These are phyloP conservation scores for Zoysia japonica DNA, from an alignment of 176 grass and related monocot genomes.

Conservation along the genomic window DNA sequence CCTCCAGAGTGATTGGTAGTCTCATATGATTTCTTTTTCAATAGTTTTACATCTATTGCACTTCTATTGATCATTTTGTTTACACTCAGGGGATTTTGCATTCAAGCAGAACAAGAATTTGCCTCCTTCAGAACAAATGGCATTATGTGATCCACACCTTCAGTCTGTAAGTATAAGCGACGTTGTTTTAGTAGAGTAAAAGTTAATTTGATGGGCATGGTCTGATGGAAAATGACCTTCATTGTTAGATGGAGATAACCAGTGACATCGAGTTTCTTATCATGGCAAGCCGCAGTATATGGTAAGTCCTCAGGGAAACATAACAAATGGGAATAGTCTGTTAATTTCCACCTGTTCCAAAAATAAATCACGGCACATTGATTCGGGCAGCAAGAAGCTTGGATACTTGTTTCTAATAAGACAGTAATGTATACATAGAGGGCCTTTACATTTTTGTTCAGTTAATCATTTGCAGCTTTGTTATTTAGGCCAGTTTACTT, in stretches of 20 bases:
- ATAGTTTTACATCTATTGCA: neutral
- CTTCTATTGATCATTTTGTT: neutral
- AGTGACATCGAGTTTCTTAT: constrained; percentile 38
- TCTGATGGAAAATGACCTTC: constrained; percentile 2
- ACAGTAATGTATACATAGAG: neutral
- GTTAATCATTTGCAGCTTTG: neutral
- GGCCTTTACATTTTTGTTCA: neutral
- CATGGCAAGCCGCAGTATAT: constrained; percentile 41
- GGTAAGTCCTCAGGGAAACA: constrained; percentile 33
- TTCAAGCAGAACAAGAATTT: constrained; percentile 12
- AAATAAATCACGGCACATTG: neutral
- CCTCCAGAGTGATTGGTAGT: constrained; percentile 38
- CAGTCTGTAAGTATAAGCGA: constrained; percentile 8
- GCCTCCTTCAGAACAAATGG: neutral
- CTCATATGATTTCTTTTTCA: neutral
- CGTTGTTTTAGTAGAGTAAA: neutral
- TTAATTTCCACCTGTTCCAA: neutral
- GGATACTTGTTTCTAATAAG: constrained; percentile 7
- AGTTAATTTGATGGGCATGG: neutral
- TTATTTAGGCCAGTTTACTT: neutral
- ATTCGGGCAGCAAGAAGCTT: neutral
- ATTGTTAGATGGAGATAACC: constrained; percentile 36
- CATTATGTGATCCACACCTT: constrained; percentile 20
- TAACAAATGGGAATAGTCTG: neutral
- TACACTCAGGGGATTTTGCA: constrained; percentile 24